phyloP scores from a whole-genome alignment of 768 basidiomycete genomes.

The Kwoniella europaea region DNA sequence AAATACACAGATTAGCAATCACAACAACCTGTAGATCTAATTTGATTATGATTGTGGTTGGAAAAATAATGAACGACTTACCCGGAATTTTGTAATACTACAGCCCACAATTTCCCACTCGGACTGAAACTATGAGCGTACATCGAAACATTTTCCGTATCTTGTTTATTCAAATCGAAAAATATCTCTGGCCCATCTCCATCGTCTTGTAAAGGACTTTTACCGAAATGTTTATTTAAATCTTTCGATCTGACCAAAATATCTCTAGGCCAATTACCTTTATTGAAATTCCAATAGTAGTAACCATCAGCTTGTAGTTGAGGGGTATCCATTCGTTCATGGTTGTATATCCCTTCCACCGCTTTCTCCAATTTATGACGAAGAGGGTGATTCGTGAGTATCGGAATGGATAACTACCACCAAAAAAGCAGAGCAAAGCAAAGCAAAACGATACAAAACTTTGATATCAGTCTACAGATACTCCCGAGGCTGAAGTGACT shows the following conservation, averaged over 20 bases:
- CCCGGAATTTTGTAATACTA: conserved; percentile 22
- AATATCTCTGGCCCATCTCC: conserved; percentile 22
- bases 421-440: too few relatives aligned
- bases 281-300: conserved; percentile 28
- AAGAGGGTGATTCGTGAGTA: conserved; percentile 9
- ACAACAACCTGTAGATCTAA: too few relatives aligned
- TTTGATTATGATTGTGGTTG: too few relatives aligned
- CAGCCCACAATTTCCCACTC: conserved; percentile 18
- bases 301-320: conserved; percentile 19
- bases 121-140: conserved; percentile 26
- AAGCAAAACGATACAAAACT: too few relatives aligned
- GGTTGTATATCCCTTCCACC: conserved; percentile 11
- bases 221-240: conserved; percentile 18
- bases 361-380: conserved; percentile 18
- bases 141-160: conserved; percentile 15
- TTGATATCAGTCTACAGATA: too few relatives aligned
- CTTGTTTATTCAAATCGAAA: conserved; percentile 24
- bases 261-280: conserved; percentile 20
- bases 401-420: conserved; percentile 18
- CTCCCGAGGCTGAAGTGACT: neutral
- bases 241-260: conserved; percentile 26
- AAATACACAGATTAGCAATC: too few relatives aligned
- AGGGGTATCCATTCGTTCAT: conserved; percentile 16
- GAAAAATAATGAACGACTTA: neutral
- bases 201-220: conserved; percentile 2